Evolutionary conservation across 163 green algal species (phyloP).

Genomic region (Scenedesmus sp.): DNA sequence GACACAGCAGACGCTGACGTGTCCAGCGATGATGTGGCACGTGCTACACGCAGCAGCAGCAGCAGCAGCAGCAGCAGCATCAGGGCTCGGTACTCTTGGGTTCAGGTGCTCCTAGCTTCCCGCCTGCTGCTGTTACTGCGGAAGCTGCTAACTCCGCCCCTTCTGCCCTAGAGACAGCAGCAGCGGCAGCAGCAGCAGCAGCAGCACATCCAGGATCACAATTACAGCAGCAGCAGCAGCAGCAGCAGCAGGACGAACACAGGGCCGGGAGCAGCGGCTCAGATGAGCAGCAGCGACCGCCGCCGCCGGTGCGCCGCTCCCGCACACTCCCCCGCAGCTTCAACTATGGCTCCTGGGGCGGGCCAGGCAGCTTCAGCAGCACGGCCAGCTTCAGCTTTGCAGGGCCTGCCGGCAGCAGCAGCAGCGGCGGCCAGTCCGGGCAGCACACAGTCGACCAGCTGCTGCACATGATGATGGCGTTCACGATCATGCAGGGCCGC

Average conservation of each 20-base stretch:
- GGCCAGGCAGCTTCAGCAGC: not conserved
- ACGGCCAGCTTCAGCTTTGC: not conserved
- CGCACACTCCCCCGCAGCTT: slow-evolving; percentile 14
- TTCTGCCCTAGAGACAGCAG: not conserved
- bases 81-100: not conserved
- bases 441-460: slow-evolving; percentile 49
- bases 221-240: not conserved
- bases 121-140: not conserved
- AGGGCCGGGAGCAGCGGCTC: not conserved
- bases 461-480: slow-evolving; percentile 56
- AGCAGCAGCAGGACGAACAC: not conserved
- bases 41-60: not conserved
- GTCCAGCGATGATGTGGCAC: not conserved
- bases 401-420: not conserved
- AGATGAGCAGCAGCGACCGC: slow-evolving; percentile 9
- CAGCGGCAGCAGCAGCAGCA: not conserved
- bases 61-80: slow-evolving; percentile 11
- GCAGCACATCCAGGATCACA: too few species aligned
- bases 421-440: not conserved
- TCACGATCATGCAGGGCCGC: slow-evolving; percentile 45
- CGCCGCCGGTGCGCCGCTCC: not conserved
- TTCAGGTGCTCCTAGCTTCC: not conserved
- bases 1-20: not conserved
- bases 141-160: not conserved
- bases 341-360: not conserved